These are phyloP conservation scores for Populus simonii DNA, from an alignment of 345 rosid genomes.

Conservation along the genomic window DNA sequence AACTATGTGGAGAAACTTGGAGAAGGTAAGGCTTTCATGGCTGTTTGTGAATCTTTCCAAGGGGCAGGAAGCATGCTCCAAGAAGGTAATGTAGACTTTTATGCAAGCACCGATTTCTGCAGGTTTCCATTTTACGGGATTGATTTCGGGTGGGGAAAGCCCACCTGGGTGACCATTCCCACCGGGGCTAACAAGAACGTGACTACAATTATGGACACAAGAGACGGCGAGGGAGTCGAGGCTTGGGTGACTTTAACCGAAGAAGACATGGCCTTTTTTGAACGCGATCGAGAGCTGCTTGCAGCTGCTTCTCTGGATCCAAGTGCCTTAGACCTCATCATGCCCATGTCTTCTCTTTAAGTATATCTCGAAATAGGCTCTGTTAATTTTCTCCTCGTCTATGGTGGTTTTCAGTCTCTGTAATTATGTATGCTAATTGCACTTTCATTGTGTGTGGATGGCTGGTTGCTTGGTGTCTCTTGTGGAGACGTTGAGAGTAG, in stretches of 20 bases:
- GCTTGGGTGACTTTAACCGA: slow-evolving; percentile 42
- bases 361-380: not conserved
- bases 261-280: slow-evolving; percentile 38
- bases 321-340: not conserved
- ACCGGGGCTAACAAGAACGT: slow-evolving; percentile 6
- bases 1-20: slow-evolving; percentile 7
- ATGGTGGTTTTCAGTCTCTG: not conserved
- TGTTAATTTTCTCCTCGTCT: not conserved
- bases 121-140: slow-evolving; percentile 19
- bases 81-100: slow-evolving; percentile 13
- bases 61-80: not conserved
- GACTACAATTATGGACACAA: slow-evolving; percentile 29
- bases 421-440: not conserved
- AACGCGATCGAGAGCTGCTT: slow-evolving; percentile 40
- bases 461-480: too few relatives aligned
- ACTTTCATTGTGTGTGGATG: too few relatives aligned
- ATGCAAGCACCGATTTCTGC: slow-evolving; percentile 23
- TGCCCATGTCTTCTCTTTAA: slow-evolving; percentile 3
- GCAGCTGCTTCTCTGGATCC: slow-evolving; percentile 39
- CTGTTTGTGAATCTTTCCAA: not conserved
- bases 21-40: not conserved
- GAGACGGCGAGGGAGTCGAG: slow-evolving; percentile 42
- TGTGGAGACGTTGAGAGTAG: too few relatives aligned
- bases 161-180: slow-evolving; percentile 31
- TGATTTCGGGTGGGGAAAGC: slow-evolving; percentile 48